Base-by-base conservation (phyloP, 2,329 filamentous ascomycete species). In the Rugonectria rugulosa region DNA sequence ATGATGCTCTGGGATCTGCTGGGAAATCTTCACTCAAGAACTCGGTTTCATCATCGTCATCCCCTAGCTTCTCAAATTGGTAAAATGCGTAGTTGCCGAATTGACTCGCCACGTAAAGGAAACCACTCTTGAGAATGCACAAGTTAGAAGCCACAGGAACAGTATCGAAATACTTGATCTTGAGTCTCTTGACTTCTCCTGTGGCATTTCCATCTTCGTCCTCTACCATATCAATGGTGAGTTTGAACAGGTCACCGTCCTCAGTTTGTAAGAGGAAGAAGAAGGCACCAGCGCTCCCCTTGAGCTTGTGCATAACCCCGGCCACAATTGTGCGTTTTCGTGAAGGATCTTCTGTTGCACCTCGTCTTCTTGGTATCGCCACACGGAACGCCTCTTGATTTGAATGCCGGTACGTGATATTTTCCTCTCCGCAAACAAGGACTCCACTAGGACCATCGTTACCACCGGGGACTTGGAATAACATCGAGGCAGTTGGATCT, bases 131-230 rank as follows among this genome's bases (percentile, higher is more conserved):
- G 63, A 99, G 76, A 63, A 99, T 97, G 72, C 92, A 92, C 38
- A 99, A 83, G 69, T 86, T 96, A 0, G 90, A 88, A 1, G 93
- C 92, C 31, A 96, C 81, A 0, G 96, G 94, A 4, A 97, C 90
- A 0, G 95, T 99, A 68, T 99, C 95, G 67, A 98, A 99, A 74
- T 98, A 99, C 73, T 97, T 97, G 75, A 99, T 91, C 73, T 92
- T 95, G 54, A 99, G 79, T 55, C 88, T 83, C 66, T 85, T 85
- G 2, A 98, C 93, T 69, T 95, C 91, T 24, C 90, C 89, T 1
- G 90, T 94, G 1, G 88, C 80, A 56, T 91, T 88, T 11, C 89
- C 91, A 41, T 90, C 85, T 1, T 88, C 85, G 65, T 96, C 91
- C 64, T 93, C 89, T 9, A 88, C 83, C 87, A 97, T 94, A 61